Evolutionary conservation across 2,329 filamentous ascomycete species (phyloP).

Genomic region (Colletotrichum shisoi): DNA sequence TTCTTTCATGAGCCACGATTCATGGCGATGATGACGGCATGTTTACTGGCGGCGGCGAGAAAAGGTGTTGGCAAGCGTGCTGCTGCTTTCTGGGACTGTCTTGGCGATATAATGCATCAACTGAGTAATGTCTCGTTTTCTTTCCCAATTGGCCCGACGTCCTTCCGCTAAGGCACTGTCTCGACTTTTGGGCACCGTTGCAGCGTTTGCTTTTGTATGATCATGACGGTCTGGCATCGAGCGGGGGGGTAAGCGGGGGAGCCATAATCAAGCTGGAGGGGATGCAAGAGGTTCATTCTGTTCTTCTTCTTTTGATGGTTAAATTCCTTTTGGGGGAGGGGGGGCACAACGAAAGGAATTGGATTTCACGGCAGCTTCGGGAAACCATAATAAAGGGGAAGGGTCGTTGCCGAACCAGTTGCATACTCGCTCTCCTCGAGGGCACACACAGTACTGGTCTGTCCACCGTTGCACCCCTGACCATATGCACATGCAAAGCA

Average conservation of each 20-base stretch:
- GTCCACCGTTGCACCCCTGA: background rate
- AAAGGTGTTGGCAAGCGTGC: conserved; percentile 9
- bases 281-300: background rate
- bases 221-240: background rate
- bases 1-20: conserved; percentile 20
- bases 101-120: background rate
- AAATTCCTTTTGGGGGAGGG: too few relatives aligned
- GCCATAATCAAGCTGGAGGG: background rate
- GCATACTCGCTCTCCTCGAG: background rate
- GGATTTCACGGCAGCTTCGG: background rate
- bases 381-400: background rate
- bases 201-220: background rate
- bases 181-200: background rate
- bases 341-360: background rate
- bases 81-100: background rate
- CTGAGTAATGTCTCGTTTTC: background rate
- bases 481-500: background rate
- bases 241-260: background rate
- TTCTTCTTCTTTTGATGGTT: background rate
- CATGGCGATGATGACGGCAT: background rate
- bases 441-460: background rate
- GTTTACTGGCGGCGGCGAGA: background rate
- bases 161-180: background rate
- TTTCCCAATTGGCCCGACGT: background rate
- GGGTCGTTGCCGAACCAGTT: background rate